Evolutionary conservation across 441 rosid species (phyloP).

Genomic region (Erysimum pusillum): DNA sequence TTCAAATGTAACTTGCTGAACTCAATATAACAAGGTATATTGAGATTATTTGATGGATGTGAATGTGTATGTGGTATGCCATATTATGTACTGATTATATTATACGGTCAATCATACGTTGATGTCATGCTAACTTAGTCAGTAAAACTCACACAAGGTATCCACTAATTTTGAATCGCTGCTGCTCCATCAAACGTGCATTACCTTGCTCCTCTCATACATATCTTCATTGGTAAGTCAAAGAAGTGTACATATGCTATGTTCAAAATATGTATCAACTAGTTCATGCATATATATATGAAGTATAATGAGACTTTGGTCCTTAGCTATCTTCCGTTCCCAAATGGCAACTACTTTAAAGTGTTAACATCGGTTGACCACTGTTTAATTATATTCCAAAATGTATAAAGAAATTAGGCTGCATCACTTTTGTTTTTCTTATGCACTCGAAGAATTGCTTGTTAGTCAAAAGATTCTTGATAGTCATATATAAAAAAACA

Average conservation of each 20-base stretch:
- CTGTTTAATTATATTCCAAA: not conserved
- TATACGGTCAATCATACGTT: not conserved
- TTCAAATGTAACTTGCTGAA: too few relatives aligned
- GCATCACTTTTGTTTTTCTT: not conserved
- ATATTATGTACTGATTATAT: not conserved
- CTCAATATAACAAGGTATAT: not conserved
- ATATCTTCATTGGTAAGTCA: not conserved
- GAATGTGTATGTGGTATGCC: not conserved
- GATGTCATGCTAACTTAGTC: not conserved
- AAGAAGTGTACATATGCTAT: not conserved
- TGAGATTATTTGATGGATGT: not conserved
- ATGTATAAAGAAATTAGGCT: not conserved
- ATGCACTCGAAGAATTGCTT: not conserved
- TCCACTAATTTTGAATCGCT: not conserved
- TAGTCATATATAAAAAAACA: not conserved
- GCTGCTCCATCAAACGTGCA: not conserved
- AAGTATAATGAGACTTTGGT: not conserved
- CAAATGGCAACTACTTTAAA: not conserved
- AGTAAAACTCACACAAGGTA: not conserved
- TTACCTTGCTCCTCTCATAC: constrained; percentile 2
- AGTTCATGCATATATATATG: not conserved
- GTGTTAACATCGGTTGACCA: too few relatives aligned
- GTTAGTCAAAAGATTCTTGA: not conserved
- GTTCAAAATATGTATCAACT: not conserved
- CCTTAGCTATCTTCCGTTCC: not conserved